Conservation (phyloP, 371 early-diverging fungal species). For the Apophysomyces variabilis region DNA sequence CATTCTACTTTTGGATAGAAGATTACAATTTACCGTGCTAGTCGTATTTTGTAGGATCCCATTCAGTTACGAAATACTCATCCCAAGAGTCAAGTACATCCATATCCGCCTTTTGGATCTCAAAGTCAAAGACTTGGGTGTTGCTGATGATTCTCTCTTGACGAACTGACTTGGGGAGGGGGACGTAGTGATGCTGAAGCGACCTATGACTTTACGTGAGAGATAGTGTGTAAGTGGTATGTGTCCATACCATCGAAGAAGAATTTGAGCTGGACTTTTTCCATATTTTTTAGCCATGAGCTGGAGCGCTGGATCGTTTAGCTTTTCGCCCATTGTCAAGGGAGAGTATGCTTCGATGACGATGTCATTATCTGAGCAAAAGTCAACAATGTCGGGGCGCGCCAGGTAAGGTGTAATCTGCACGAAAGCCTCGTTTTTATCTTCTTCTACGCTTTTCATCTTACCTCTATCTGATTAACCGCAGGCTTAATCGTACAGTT, state of each 20-base stretch:
- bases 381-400: constrained; percentile 46
- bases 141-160: constrained; percentile 58
- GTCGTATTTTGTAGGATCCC: constrained; percentile 34
- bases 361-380: constrained; percentile 54
- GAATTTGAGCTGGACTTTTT: constrained; percentile 53
- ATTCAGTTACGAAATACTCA: constrained; percentile 40
- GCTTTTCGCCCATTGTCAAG: constrained; percentile 53
- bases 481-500: constrained; percentile 64
- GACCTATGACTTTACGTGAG: constrained; percentile 20
- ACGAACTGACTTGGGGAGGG: constrained; percentile 61
- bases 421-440: not conserved
- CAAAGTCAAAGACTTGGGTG: constrained; percentile 56
- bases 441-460: not conserved
- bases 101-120: constrained; percentile 59
- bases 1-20: no score
- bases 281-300: constrained; percentile 51
- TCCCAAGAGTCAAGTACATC: constrained; percentile 46
- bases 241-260: constrained; percentile 30
- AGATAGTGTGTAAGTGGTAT: not conserved
- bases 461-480: constrained; percentile 71
- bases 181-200: constrained; percentile 52
- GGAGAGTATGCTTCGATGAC: constrained; percentile 63
- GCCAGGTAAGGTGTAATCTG: constrained; percentile 36
- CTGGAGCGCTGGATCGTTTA: constrained; percentile 46
- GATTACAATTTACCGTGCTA: not conserved